Evolutionary conservation across 352 stramenopile genomes (phyloP).

Genomic region (Phytophthora agathidicida): DNA sequence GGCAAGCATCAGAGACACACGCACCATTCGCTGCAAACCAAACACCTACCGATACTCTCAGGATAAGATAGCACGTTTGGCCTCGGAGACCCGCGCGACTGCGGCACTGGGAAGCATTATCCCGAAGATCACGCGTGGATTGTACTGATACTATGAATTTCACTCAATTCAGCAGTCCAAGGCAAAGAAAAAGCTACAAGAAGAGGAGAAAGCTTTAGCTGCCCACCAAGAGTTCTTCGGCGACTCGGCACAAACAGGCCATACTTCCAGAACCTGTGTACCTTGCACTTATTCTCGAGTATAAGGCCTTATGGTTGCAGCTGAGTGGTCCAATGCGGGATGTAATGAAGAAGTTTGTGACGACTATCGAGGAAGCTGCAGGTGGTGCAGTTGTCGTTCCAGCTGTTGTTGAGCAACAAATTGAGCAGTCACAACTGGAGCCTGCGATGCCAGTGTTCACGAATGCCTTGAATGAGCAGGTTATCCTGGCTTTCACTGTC

Average conservation of each 20-base stretch:
- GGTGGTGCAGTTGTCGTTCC: constrained; percentile 23
- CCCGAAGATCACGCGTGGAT: constrained; percentile 45
- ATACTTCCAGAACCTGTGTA: constrained; percentile 44
- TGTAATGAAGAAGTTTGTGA: constrained; percentile 46
- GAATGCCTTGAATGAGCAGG: constrained; percentile 23
- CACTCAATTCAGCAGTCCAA: constrained; percentile 58
- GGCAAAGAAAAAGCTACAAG: constrained; percentile 49
- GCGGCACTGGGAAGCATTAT: constrained; percentile 47
- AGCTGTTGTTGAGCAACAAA: constrained; percentile 20
- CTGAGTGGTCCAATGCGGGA: constrained; percentile 60
- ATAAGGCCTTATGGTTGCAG: constrained; percentile 46
- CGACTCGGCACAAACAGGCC: constrained; percentile 47
- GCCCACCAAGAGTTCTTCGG: constrained; percentile 67
- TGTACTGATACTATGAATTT: constrained; percentile 66
- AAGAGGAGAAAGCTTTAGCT: constrained; percentile 51
- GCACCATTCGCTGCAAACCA: no score
- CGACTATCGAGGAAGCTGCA: constrained; percentile 29
- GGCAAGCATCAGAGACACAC: no score
- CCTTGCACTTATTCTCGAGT: constrained; percentile 45
- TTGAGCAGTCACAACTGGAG: background rate
- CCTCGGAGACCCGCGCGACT: constrained; percentile 36
- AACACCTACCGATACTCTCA: no score
- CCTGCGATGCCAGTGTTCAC: background rate
- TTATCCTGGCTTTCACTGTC: constrained; percentile 26
- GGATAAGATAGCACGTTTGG: constrained; percentile 28